These are phyloP conservation scores for Alternaria gaisen DNA, from an alignment of 2,329 filamentous ascomycete genomes.

Conservation along the genomic window DNA sequence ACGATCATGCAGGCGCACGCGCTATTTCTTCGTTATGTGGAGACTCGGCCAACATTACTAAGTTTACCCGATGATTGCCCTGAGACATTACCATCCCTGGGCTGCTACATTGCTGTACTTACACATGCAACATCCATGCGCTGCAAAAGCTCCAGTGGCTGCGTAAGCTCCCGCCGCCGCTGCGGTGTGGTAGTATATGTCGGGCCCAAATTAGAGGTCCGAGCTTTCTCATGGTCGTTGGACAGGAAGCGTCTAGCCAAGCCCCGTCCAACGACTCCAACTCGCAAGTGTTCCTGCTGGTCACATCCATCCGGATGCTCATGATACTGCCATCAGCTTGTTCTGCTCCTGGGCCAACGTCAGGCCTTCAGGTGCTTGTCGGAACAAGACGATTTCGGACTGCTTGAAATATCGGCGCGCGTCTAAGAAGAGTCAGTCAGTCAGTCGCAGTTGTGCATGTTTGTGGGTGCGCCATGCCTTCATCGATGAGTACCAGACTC, in stretches of 20 bases:
- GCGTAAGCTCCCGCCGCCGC: neutral
- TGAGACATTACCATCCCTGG: neutral
- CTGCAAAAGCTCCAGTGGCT: neutral
- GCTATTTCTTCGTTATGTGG: conserved; percentile 6
- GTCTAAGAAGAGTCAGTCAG: conserved; percentile 63
- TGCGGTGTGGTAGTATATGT: neutral
- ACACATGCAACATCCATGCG: neutral
- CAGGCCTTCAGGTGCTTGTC: conserved; percentile 69
- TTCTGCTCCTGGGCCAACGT: conserved; percentile 60
- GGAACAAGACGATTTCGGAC: conserved; percentile 95
- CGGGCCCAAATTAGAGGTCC: neutral
- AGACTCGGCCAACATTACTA: conserved; percentile 6
- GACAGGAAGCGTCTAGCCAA: neutral
- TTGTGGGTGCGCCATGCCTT: conserved; percentile 65
- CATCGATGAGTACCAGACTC: conserved; percentile 92
- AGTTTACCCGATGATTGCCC: neutral
- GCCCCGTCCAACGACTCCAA: neutral
- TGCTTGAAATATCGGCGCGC: conserved; percentile 98
- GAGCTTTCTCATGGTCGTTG: neutral
- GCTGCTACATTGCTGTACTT: conserved; percentile 1
- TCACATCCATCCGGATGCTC: conserved; percentile 14
- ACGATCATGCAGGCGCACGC: neutral
- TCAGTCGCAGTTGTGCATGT: conserved; percentile 12
- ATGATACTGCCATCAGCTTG: conserved; percentile 51
- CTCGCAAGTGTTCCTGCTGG: neutral